Conservation (phyloP, 352 stramenopile species). For the Pythium insidiosum region DNA sequence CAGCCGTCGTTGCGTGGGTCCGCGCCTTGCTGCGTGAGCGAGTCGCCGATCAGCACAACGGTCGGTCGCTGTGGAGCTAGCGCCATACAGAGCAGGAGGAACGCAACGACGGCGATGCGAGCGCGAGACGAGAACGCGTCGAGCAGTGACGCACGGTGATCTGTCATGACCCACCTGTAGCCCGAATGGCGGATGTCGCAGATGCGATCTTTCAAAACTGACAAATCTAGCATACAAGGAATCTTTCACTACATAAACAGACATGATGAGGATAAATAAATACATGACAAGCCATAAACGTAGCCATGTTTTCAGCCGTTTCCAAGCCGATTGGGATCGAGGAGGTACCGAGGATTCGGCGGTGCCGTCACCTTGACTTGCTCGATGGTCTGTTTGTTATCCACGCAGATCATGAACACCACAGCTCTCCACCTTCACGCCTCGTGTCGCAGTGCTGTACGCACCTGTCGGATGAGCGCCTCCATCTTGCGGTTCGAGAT, state of each 20-base stretch:
- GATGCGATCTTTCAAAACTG: too few species aligned
- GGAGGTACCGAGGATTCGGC: slow-evolving; percentile 29
- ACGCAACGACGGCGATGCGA: too few species aligned
- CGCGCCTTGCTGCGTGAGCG: slow-evolving; percentile 42
- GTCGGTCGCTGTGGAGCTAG: slow-evolving; percentile 9
- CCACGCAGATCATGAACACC: background rate
- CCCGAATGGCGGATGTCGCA: too few species aligned
- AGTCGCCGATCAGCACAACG: slow-evolving; percentile 53
- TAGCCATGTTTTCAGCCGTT: too few species aligned
- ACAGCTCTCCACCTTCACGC: background rate
- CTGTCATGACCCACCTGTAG: too few species aligned
- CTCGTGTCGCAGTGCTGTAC: background rate
- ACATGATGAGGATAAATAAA: too few species aligned
- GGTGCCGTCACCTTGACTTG: slow-evolving; percentile 34
- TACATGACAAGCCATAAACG: too few species aligned
- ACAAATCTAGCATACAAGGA: too few species aligned
- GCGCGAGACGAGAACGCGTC: too few species aligned
- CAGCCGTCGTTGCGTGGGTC: slow-evolving; percentile 31
- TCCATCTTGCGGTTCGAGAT: slow-evolving; percentile 61
- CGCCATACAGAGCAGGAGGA: background rate
- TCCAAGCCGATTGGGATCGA: slow-evolving; percentile 18
- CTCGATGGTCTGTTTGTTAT: slow-evolving; percentile 31
- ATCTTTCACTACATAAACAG: too few species aligned
- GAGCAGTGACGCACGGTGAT: too few species aligned
- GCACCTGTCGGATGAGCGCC: slow-evolving; percentile 34